Conservation (phyloP, 169 alveolate genomes). For the Plasmodium coatneyi region DNA sequence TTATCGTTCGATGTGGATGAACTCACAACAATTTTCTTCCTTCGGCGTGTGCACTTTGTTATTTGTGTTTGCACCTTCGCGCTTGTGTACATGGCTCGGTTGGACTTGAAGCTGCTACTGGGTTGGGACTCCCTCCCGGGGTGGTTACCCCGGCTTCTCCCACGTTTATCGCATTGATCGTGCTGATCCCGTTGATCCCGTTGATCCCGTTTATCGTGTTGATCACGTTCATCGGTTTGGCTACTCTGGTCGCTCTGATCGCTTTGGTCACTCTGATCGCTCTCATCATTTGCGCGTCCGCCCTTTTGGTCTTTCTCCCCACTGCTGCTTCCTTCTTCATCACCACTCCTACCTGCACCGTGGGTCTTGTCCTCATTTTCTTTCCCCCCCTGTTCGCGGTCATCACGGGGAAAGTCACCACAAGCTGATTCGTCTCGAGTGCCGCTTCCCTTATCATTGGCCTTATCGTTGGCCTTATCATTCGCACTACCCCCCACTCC, state of each 20-base stretch:
- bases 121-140: background rate
- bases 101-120: background rate
- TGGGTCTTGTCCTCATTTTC: background rate
- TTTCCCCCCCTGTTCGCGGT: background rate
- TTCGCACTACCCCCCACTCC: background rate
- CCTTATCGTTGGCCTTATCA: background rate
- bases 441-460: background rate
- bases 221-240: background rate
- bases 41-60: background rate
- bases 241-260: background rate
- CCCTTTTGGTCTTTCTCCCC: no score
- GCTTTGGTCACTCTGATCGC: background rate
- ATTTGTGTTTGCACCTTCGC: background rate
- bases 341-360: background rate
- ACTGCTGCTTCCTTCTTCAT: background rate
- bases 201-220: background rate
- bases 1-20: conserved; percentile 16
- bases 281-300: background rate
- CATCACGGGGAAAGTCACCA: background rate
- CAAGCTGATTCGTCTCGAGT: background rate
- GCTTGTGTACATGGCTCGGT: background rate
- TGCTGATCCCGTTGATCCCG: background rate
- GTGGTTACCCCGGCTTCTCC: background rate
- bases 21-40: background rate
- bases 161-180: background rate